A percentile compares a stretch with the other conserved stretches of the same genome.
Evolutionary conservation across 495 filamentous ascomycete species (phyloP).

Genomic region (Aspergillus egyptiacus): DNA sequence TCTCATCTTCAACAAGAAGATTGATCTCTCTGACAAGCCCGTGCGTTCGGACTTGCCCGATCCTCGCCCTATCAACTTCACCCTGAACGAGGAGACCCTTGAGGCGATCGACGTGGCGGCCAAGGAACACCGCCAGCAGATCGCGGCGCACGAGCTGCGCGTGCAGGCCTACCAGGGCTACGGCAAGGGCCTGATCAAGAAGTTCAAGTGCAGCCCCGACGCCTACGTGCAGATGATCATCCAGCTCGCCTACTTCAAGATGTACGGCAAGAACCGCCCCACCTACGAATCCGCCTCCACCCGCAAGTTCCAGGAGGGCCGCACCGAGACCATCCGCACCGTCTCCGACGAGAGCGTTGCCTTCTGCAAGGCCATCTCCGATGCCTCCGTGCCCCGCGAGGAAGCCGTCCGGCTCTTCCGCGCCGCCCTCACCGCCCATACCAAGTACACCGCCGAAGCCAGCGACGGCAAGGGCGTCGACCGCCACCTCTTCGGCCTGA

Average conservation of each 20-base stretch:
- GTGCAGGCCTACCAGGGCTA: conserved; percentile 97
- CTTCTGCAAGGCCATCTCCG: conserved; percentile 80
- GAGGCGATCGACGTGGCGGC: conserved; percentile 69
- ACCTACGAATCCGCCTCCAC: conserved; percentile 98
- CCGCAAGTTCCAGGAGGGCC: conserved; percentile 89
- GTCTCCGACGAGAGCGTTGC: conserved; percentile 90
- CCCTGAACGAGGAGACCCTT: conserved; percentile 63
- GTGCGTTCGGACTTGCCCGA: conserved; percentile 81
- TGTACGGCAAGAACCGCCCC: conserved; percentile 96
- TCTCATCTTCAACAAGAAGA: conserved; percentile 83
- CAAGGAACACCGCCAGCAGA: conserved; percentile 70
- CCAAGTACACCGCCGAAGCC: conserved; percentile 84
- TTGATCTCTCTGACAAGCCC: conserved; percentile 70
- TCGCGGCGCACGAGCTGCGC: conserved; percentile 80
- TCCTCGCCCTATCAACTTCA: conserved; percentile 69
- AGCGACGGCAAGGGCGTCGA: conserved; percentile 91
- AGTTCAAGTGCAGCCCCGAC: conserved; percentile 97
- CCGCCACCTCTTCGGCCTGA: conserved; percentile 92
- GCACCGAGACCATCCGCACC: conserved; percentile 91
- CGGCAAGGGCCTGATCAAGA: conserved; percentile 98
- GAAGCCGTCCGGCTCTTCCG: conserved; percentile 68
- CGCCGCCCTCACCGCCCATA: conserved; percentile 72
- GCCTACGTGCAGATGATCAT: conserved; percentile 99
- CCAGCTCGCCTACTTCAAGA: conserved; percentile 97
- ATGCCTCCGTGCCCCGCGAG: conserved; percentile 54